phyloP scores from a whole-genome alignment of 75 land plant species.

The Adiantum capillusveneris region DNA sequence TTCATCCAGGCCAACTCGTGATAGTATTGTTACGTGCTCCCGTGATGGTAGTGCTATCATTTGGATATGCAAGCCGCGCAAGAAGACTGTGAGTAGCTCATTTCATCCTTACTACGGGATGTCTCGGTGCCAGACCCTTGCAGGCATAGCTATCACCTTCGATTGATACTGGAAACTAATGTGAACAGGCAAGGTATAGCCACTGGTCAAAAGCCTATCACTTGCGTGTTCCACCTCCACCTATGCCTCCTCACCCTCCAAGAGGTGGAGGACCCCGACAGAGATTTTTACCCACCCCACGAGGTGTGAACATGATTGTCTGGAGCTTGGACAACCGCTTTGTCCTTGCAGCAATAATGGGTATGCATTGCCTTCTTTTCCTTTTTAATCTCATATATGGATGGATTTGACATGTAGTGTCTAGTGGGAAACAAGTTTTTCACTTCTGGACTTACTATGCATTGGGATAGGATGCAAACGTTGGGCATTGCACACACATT shows the following conservation, averaged over 20 bases:
- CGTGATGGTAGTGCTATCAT: conserved; percentile 99
- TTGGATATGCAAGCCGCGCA: conserved; percentile 82
- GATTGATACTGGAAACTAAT: no score
- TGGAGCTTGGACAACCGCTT: conserved; percentile 99
- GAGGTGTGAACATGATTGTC: conserved; percentile 98
- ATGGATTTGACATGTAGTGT: no score
- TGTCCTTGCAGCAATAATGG: conserved; percentile 99
- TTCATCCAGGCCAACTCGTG: conserved; percentile 66
- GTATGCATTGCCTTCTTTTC: conserved; percentile 24
- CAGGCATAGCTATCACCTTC: no score
- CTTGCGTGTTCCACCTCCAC: conserved; percentile 95
- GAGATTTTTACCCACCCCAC: conserved; percentile 84
- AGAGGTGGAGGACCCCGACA: conserved; percentile 90
- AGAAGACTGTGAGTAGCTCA: conserved; percentile 54
- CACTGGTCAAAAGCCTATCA: conserved; percentile 92
- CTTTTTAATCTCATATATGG: no score
- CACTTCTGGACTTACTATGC: no score
- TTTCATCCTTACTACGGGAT: no score
- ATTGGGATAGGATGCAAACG: no score
- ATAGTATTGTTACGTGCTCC: conserved; percentile 95
- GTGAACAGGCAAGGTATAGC: conserved; percentile 59
- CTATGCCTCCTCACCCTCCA: conserved; percentile 92
- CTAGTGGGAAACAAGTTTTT: no score
- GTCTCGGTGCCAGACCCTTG: no score
- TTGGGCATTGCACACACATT: no score